phyloP scores from a whole-genome alignment of 148 eudicot species.

The Heliamphora exappendiculata region DNA sequence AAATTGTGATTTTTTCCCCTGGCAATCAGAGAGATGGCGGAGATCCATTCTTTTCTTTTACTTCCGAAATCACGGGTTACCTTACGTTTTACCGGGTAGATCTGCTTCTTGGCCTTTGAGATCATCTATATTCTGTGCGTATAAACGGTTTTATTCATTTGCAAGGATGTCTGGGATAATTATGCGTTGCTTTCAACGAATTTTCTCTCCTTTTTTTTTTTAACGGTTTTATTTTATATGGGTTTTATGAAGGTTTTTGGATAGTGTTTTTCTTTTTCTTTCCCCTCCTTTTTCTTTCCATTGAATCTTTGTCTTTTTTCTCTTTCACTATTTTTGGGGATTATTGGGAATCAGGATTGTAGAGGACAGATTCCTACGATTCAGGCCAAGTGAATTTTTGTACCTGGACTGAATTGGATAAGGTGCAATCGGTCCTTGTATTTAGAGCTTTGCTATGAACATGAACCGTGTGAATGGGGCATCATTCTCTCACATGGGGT shows the following conservation, averaged over 20 bases:
- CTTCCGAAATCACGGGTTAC: background rate
- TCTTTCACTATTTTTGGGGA: background rate
- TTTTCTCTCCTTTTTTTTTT: constrained; percentile 5
- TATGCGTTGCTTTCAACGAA: background rate
- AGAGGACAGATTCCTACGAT: background rate
- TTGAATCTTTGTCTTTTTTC: background rate
- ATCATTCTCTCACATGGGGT: no score
- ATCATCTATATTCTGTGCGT: constrained; percentile 9
- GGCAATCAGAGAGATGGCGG: background rate
- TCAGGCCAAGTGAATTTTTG: background rate
- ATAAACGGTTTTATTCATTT: background rate
- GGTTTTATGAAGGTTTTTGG: constrained; percentile 15
- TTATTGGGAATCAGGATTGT: background rate
- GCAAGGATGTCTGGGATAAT: background rate
- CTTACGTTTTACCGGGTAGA: background rate
- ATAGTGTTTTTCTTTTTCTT: background rate
- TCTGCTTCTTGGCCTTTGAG: constrained; percentile 8
- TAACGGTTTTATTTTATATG: no score
- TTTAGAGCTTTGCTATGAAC: no score
- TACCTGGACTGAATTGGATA: background rate
- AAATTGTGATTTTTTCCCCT: background rate
- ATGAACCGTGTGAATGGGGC: no score
- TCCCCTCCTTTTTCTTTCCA: background rate
- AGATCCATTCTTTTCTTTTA: constrained; percentile 15
- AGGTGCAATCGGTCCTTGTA: background rate